Evolutionary conservation across 345 rosid species (phyloP).

Genomic region (Xanthoceras sorbifolium): DNA sequence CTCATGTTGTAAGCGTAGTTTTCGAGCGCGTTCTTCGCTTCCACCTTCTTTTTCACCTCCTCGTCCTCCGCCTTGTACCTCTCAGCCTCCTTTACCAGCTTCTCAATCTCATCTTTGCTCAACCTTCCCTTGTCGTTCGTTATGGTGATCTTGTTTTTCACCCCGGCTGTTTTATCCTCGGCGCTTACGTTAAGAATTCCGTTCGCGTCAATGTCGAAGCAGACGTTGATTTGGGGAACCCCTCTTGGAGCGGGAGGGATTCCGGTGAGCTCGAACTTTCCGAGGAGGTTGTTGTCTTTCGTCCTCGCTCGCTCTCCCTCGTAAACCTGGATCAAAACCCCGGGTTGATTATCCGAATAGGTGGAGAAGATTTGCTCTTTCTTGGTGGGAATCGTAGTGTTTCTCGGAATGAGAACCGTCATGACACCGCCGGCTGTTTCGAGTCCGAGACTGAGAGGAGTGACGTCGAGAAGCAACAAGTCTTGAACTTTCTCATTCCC

Average conservation of each 20-base stretch:
- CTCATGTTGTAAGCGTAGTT: slow-evolving; percentile 50
- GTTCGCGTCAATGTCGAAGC: slow-evolving; percentile 43
- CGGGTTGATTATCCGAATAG: slow-evolving; percentile 43
- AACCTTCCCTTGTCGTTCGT: slow-evolving; percentile 49
- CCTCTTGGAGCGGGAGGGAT: slow-evolving; percentile 55
- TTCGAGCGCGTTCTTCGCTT: slow-evolving; percentile 45
- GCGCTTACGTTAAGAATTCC: slow-evolving; percentile 47
- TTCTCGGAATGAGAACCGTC: slow-evolving; percentile 46
- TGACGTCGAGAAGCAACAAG: slow-evolving; percentile 43
- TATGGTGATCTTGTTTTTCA: slow-evolving; percentile 47
- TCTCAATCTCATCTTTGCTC: slow-evolving; percentile 49
- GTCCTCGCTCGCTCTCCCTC: slow-evolving; percentile 54
- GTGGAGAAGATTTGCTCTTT: slow-evolving; percentile 50
- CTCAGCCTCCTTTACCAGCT: slow-evolving; percentile 48
- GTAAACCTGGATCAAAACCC: slow-evolving; percentile 49
- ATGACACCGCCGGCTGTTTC: slow-evolving; percentile 55
- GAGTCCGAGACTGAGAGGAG: slow-evolving; percentile 45
- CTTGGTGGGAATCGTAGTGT: slow-evolving; percentile 46
- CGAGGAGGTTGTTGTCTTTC: slow-evolving; percentile 50
- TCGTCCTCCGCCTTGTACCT: slow-evolving; percentile 49
- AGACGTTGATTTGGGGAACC: slow-evolving; percentile 47
- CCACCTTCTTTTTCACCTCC: slow-evolving; percentile 49
- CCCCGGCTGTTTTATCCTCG: slow-evolving; percentile 50
- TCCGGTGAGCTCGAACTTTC: slow-evolving; percentile 47
- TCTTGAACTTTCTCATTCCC: slow-evolving; percentile 50